Conservation (phyloP, 2,329 filamentous ascomycete species). For the Aspergillus glaucus region DNA sequence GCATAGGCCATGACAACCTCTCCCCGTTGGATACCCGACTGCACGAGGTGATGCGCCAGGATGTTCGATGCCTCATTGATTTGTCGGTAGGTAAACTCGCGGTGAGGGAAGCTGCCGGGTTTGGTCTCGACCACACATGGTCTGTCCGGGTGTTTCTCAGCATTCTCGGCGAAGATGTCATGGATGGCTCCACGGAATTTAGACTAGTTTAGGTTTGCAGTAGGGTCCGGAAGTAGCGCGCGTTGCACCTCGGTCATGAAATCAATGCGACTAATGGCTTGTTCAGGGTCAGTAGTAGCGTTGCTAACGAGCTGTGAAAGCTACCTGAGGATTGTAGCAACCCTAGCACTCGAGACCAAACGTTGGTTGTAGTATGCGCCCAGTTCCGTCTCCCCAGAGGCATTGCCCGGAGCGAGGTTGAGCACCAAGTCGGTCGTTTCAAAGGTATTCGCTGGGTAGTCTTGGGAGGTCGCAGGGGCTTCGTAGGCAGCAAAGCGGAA, state of each 20-base stretch:
- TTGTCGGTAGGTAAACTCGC: constrained; percentile 74
- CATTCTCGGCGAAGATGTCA: constrained; percentile 44
- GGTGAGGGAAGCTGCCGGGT: constrained; percentile 46
- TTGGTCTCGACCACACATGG: constrained; percentile 63
- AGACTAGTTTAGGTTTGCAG: constrained; percentile 40
- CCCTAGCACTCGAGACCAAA: constrained; percentile 41
- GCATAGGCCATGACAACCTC: constrained; percentile 94
- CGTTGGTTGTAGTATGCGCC: constrained; percentile 41
- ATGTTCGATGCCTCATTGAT: constrained; percentile 80
- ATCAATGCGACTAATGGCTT: constrained; percentile 39
- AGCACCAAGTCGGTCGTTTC: constrained; percentile 39
- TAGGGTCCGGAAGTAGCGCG: constrained; percentile 36
- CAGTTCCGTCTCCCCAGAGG: constrained; percentile 22
- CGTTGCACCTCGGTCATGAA: constrained; percentile 33
- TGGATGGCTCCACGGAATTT: constrained; percentile 41
- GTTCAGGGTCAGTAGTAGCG: constrained; percentile 33
- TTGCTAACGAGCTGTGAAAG: constrained; percentile 36
- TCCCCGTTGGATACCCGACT: constrained; percentile 65
- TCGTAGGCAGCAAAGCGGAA: constrained; percentile 45
- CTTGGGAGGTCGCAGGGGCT: constrained; percentile 35
- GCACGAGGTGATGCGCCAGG: constrained; percentile 70
- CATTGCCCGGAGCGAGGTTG: constrained; percentile 27
- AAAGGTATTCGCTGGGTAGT: constrained; percentile 39
- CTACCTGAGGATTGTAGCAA: constrained; percentile 39
- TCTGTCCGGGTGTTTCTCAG: constrained; percentile 61